Evolutionary conservation across 1,139 yeast species (phyloP), one percentile per base, ranked within the genome.

Genomic region (Arxiozyma telluris): DNA sequence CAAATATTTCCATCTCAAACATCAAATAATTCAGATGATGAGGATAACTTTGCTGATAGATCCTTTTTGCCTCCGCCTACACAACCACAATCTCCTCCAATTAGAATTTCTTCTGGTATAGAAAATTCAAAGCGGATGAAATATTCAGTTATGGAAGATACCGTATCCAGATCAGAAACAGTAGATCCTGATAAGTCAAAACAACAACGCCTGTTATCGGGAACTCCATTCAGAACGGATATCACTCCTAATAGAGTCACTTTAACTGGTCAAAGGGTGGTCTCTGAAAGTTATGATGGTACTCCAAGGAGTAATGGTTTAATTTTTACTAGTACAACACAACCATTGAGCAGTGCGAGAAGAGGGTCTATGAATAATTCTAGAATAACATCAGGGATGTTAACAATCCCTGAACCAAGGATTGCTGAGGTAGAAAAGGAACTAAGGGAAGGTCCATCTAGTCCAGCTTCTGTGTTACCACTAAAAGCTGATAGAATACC

Each of bases 371-470:
- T 43, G 21, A 41, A 25, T 17, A 55, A 64, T 9, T 59, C 68
- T 30, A 74, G 88, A 63, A 82, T 83, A 48, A 81, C 87, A 0
- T 82, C 87, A 0, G 90, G 90, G 1, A 84, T 83, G 87, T 70
- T 84, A 27, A 62, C 70, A 20, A 72, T 71, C 18, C 76, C 76
- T 2, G 76, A 73, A 56, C 75, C 76, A 25, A 71, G 66, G 56
- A 61, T 73, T 52, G 64, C 71, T 21, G 76, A 72, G 52, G 68
- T 72, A 17, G 74, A 71, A 53, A 71, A 68, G 46, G 67, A 67
- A 46, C 53, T 67, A 47, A 59, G 58, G 45, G 70, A 68, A 52
- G 70, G 71, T 2, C 68, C 70, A 12, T 65, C 71, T 20, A 67
- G 71, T 50, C 71, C 71, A 8, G 59, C 68, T 4, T 62, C 68